phyloP scores from a whole-genome alignment of 306 rosid species.

The Vigna trinervia region DNA sequence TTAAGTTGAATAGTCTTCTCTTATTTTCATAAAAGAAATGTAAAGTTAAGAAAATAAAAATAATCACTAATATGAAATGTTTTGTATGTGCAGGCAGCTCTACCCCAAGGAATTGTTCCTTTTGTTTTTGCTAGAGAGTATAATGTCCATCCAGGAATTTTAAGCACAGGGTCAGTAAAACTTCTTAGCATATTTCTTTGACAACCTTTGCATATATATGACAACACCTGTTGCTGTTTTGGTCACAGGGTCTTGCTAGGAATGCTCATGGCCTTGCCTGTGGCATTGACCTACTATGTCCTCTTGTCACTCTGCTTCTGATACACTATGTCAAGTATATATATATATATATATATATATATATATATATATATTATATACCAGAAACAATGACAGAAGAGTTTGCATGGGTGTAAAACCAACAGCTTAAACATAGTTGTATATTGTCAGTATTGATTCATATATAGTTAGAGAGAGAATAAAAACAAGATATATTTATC shows the following conservation, averaged over 20 bases:
- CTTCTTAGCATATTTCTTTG: conserved; percentile 19
- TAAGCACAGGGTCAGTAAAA: conserved; percentile 81
- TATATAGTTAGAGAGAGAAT: conserved; percentile 1
- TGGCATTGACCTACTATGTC: conserved; percentile 79
- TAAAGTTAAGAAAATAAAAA: background rate
- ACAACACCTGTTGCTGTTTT: conserved; percentile 40
- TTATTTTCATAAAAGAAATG: background rate
- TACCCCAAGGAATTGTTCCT: conserved; percentile 98
- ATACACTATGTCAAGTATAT: conserved; percentile 3
- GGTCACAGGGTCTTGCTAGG: conserved; percentile 84
- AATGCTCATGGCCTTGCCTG: conserved; percentile 86
- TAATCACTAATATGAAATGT: conserved; percentile 11
- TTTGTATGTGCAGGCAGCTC: conserved; percentile 75
- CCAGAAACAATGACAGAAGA: conserved; percentile 27
- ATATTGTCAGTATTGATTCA: conserved; percentile 28
- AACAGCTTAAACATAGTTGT: conserved; percentile 34
- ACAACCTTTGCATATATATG: conserved; percentile 22
- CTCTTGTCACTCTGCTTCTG: conserved; percentile 74
- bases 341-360: too few relatives aligned
- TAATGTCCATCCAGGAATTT: conserved; percentile 72
- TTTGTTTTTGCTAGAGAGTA: conserved; percentile 96
- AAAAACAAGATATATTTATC: background rate
- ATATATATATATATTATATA: background rate
- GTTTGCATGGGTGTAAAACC: conserved; percentile 24
- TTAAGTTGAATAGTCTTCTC: background rate